A percentile compares a stretch with the other conserved stretches of the same genome.
phyloP scores from a whole-genome alignment of 345 rosid species.

The Populus nigra region DNA sequence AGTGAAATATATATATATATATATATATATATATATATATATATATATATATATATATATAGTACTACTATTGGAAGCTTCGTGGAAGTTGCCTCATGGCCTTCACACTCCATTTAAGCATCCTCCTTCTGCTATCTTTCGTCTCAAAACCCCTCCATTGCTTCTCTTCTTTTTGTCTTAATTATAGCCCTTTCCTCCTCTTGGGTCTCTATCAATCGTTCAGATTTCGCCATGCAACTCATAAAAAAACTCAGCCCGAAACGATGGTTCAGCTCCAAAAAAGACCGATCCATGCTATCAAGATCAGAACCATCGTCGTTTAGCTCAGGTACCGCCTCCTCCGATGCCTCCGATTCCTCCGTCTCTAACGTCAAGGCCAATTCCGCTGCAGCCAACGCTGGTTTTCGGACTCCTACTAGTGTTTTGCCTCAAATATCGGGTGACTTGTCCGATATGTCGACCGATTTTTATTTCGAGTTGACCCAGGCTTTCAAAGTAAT shows the following conservation, averaged over 20 bases:
- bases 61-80: constrained; percentile 46
- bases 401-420: constrained; percentile 60
- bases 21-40: not conserved
- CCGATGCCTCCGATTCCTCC: constrained; percentile 35
- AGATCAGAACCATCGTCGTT: constrained; percentile 61
- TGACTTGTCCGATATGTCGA: constrained; percentile 44
- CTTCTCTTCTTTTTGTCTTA: not conserved
- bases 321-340: constrained; percentile 38
- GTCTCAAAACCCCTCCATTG: constrained; percentile 1
- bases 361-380: constrained; percentile 21
- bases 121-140: constrained; percentile 27
- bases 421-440: constrained; percentile 50
- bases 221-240: constrained; percentile 39
- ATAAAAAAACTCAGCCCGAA: constrained; percentile 54
- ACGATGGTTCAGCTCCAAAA: constrained; percentile 52
- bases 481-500: constrained; percentile 49
- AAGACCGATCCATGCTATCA: constrained; percentile 40
- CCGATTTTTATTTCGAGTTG: constrained; percentile 36
- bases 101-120: constrained; percentile 44
- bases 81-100: constrained; percentile 74
- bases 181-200: not conserved
- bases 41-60: not conserved
- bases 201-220: not conserved
- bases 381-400: constrained; percentile 7
- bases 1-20: no score